Conservation (phyloP, 2,329 filamentous ascomycete species). For the Neonectria sp. region DNA sequence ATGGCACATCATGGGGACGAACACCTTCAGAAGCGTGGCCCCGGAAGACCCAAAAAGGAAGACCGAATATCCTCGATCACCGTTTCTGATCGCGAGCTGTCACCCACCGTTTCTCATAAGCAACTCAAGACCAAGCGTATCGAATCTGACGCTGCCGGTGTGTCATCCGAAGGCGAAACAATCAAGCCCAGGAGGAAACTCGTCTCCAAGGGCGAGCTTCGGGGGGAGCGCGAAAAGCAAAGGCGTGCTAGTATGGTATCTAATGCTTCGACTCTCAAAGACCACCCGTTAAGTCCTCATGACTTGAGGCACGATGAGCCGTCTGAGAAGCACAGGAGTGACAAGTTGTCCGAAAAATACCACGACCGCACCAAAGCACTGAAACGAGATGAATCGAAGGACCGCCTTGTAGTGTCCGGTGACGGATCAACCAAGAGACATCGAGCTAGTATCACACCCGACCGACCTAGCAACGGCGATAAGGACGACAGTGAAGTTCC, state of each 20-base stretch:
- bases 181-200: conserved; percentile 74
- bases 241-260: conserved; percentile 72
- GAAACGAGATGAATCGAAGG: conserved; percentile 73
- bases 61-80: conserved; percentile 63
- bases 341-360: conserved; percentile 66
- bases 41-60: conserved; percentile 70
- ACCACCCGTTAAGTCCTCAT: conserved; percentile 65
- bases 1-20: conserved; percentile 63
- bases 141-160: conserved; percentile 67
- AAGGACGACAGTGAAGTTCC: conserved; percentile 68
- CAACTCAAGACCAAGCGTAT: conserved; percentile 65
- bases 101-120: conserved; percentile 64
- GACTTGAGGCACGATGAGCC: conserved; percentile 65
- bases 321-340: conserved; percentile 60
- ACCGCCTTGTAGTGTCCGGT: conserved; percentile 65
- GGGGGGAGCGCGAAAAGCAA: conserved; percentile 72
- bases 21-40: conserved; percentile 64
- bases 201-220: conserved; percentile 74
- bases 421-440: conserved; percentile 72
- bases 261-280: conserved; percentile 67
- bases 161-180: conserved; percentile 71
- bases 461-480: conserved; percentile 65
- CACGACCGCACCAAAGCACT: conserved; percentile 73
- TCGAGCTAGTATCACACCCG: conserved; percentile 72
- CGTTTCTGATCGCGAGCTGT: conserved; percentile 68